Percentiles rank a stretch among this genome's conserved stretches.
These are phyloP conservation scores for Rubia tinctorum DNA, from an alignment of 305 asterid genomes.

Conservation along the genomic window DNA sequence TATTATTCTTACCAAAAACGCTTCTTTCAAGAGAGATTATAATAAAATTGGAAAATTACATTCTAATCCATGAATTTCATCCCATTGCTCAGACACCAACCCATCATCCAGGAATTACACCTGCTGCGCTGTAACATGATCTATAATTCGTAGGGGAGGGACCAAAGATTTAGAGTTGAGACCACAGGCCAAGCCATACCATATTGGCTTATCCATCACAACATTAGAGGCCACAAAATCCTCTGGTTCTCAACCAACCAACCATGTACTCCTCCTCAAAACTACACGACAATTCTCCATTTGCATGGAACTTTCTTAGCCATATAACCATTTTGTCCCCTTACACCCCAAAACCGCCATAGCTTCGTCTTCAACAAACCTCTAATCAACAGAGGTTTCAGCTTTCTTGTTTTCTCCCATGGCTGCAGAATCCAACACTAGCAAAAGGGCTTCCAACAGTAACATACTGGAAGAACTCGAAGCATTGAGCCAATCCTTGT, in stretches of 20 bases:
- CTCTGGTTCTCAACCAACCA: conserved; percentile 47
- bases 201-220: conserved; percentile 57
- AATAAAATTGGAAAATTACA: too few species aligned
- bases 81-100: background rate
- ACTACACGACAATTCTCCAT: conserved; percentile 14
- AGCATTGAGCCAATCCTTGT: conserved; percentile 57
- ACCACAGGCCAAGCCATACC: background rate
- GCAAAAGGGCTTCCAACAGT: conserved; percentile 49
- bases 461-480: conserved; percentile 78
- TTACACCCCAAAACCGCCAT: background rate
- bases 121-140: background rate
- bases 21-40: too few species aligned
- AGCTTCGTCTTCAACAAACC: background rate
- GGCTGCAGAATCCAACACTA: conserved; percentile 24
- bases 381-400: background rate
- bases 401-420: background rate
- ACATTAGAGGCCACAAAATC: conserved; percentile 28
- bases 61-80: too few species aligned
- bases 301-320: conserved; percentile 25
- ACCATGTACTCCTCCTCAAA: conserved; percentile 19
- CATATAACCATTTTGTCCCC: background rate
- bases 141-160: background rate
- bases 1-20: too few species aligned
- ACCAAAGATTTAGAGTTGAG: background rate
- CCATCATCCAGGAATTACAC: background rate